Conservation (phyloP, 176 grass and related monocot genomes). For the Leersia perrieri region DNA sequence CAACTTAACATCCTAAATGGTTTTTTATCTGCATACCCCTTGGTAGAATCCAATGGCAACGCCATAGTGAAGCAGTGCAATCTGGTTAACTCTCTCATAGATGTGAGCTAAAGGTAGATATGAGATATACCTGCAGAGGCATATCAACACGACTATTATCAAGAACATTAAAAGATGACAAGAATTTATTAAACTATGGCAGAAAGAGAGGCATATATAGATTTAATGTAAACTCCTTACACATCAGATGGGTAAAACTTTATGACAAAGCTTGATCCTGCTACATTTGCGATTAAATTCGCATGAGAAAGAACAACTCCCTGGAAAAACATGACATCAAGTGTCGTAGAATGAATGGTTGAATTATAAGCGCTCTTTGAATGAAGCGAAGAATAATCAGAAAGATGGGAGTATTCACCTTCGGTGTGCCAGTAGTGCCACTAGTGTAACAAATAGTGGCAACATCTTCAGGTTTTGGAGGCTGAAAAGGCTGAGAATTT, state of each 20-base stretch:
- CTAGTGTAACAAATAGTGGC: constrained; percentile 98
- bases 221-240: constrained; percentile 50
- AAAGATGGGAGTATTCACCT: constrained; percentile 45
- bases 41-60: constrained; percentile 95
- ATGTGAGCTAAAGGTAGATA: constrained; percentile 97
- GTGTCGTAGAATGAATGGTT: constrained; percentile 15
- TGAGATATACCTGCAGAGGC: constrained; percentile 67
- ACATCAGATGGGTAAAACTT: constrained; percentile 81
- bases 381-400: constrained; percentile 15
- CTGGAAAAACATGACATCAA: constrained; percentile 46
- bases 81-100: constrained; percentile 81
- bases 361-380: background rate
- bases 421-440: constrained; percentile 92
- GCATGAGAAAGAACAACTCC: constrained; percentile 85
- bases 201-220: background rate
- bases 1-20: background rate
- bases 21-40: constrained; percentile 62
- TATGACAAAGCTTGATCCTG: constrained; percentile 49
- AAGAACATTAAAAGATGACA: background rate
- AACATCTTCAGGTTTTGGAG: constrained; percentile 86
- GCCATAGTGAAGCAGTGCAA: constrained; percentile 63
- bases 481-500: constrained; percentile 59
- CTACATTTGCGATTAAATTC: constrained; percentile 90
- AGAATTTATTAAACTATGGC: background rate
- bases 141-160: background rate